Evolutionary conservation across 441 rosid species (phyloP).

Genomic region (Populus trichocarpa): DNA sequence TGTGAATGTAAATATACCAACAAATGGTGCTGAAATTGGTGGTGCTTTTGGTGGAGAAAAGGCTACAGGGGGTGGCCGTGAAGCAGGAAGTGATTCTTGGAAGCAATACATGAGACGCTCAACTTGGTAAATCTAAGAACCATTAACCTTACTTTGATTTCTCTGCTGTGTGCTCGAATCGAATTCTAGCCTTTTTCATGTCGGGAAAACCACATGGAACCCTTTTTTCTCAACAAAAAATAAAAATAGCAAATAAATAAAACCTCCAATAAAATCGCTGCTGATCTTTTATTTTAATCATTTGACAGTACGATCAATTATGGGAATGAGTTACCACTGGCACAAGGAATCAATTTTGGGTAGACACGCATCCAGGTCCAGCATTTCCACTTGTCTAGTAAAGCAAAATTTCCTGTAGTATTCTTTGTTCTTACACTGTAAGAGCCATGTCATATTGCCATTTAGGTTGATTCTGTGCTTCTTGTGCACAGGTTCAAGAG

Average conservation of each 20-base stretch:
- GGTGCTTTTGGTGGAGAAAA: conserved; percentile 98
- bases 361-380: conserved; percentile 22
- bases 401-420: background rate
- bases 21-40: conserved; percentile 99
- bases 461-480: background rate
- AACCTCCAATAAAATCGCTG: background rate
- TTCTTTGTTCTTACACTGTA: too few relatives aligned
- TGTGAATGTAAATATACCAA: conserved; percentile 93
- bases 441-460: background rate
- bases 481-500: background rate
- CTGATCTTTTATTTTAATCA: background rate
- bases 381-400: background rate
- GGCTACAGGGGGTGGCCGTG: conserved; percentile 97
- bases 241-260: background rate
- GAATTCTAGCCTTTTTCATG: background rate
- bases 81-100: conserved; percentile 99
- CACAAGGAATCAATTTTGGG: conserved; percentile 97
- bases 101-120: conserved; percentile 98
- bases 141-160: background rate
- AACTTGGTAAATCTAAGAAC: conserved; percentile 59
- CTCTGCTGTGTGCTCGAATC: background rate
- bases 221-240: background rate
- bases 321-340: conserved; percentile 89
- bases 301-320: conserved; percentile 80
- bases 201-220: background rate